These are phyloP conservation scores for Yarrowia yakushimensis DNA, from an alignment of 805 yeast genomes.

Conservation along the genomic window DNA sequence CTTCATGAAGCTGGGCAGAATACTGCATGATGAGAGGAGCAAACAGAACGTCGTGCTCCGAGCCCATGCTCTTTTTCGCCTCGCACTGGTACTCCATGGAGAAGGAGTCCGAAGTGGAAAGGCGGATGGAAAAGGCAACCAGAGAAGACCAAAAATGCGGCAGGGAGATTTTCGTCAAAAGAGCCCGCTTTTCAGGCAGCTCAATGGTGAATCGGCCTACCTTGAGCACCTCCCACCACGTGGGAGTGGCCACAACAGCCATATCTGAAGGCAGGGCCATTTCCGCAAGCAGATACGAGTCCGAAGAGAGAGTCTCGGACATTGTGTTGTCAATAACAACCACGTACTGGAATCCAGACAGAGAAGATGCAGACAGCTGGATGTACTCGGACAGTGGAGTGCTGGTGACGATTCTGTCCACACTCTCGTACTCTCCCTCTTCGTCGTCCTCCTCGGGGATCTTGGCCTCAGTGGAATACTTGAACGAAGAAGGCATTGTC, in stretches of 20 bases:
- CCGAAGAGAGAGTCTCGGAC: background rate
- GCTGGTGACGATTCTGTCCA: background rate
- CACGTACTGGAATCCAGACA: background rate
- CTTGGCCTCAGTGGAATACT: constrained; percentile 11
- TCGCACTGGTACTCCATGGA: constrained; percentile 25
- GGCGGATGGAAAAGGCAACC: constrained; percentile 3
- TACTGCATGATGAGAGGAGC: constrained; percentile 23
- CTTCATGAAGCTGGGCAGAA: background rate
- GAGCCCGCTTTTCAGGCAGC: background rate
- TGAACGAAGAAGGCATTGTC: background rate
- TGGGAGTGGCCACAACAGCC: background rate
- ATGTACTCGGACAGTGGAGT: background rate
- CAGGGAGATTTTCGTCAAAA: constrained; percentile 1
- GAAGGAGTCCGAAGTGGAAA: constrained; percentile 18
- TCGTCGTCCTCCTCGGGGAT: background rate
- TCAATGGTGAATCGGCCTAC: constrained; percentile 2
- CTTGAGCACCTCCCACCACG: constrained; percentile 11
- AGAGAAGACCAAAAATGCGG: constrained; percentile 21
- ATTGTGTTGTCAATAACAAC: constrained; percentile 10
- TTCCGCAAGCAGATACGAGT: constrained; percentile 13
- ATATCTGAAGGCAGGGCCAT: background rate
- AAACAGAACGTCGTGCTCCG: constrained; percentile 19
- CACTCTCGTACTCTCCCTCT: background rate
- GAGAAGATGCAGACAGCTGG: background rate
- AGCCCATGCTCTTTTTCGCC: constrained; percentile 15